Conservation (phyloP, 768 basidiomycete genomes). For the Suillus placidus region DNA sequence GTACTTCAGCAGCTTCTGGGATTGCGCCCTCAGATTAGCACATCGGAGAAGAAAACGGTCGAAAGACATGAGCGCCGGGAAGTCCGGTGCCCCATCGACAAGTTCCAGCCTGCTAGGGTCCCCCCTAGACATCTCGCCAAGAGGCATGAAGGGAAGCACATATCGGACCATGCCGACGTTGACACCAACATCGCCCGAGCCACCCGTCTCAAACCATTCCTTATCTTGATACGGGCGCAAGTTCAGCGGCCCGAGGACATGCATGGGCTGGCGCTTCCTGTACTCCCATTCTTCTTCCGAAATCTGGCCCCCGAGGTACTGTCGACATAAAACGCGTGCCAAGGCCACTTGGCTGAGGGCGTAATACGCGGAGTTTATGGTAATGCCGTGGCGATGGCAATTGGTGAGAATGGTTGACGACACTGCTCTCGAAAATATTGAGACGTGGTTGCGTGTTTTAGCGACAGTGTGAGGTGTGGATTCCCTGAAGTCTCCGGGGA, state of each 20-base stretch:
- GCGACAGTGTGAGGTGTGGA: conserved; percentile 44
- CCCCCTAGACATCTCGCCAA: conserved; percentile 21
- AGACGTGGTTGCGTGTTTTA: conserved; percentile 29
- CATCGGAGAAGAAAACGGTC: conserved; percentile 50
- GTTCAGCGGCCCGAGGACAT: conserved; percentile 51
- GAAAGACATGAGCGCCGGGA: conserved; percentile 43
- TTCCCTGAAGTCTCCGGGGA: conserved; percentile 44
- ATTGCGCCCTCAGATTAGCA: conserved; percentile 38
- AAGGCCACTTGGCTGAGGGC: conserved; percentile 53
- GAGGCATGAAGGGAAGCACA: conserved; percentile 50
- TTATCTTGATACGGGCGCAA: conserved; percentile 50
- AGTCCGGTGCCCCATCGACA: conserved; percentile 43
- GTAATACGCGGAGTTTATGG: conserved; percentile 52
- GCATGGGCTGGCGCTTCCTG: conserved; percentile 51
- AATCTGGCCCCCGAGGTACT: conserved; percentile 49
- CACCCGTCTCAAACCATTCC: conserved; percentile 48
- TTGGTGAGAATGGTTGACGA: conserved; percentile 35
- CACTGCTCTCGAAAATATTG: conserved; percentile 30
- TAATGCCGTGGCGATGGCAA: conserved; percentile 45
- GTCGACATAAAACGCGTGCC: conserved; percentile 49
- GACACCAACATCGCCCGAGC: conserved; percentile 42
- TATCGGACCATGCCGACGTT: conserved; percentile 47
- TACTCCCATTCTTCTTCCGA: conserved; percentile 53
- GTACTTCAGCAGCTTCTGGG: conserved; percentile 36
- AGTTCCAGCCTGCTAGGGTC: conserved; percentile 30